Base-by-base conservation (phyloP, 306 rosid genomes). In the Abrus precatorius region DNA sequence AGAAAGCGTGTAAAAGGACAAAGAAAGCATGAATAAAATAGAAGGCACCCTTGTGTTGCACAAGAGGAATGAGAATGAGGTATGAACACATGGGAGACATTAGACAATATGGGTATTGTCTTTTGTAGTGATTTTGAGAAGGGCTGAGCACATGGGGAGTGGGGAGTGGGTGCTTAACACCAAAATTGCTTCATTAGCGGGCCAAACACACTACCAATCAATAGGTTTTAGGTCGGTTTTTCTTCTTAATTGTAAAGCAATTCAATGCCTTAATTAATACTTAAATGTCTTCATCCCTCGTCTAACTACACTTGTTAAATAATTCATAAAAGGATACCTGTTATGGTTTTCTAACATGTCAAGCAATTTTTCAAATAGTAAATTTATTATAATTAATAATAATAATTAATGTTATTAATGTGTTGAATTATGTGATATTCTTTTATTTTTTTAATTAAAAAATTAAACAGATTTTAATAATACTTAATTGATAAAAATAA, bases 181-280 rank as follows among this genome's bases (percentile, higher is more conserved):
- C 90, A 86, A 88, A 20, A 87, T 87, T 88, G 89, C 97, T 86
- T 91, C 50, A 91, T 90, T 86, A 73, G 49, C 84, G 96, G 99
- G 82, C 87, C 92, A 61, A 73, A 77, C 56, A n/a, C 61, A 7
- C 75, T 71, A 7, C 4, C 33, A 60, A 80, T 75, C 59, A 53
- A 82, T 57, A 2, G 30, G 47, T 33, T 72, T 62, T 66, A 27
- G 74, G 80, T 69, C 78, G 77, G 84, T 54, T 75, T 77, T 72
- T 84, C 84, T 67, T 85, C 82, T 40, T 38, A 32, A 14, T 32
- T 81, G 5, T 65, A 67, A 33, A 32, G 9, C 59, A 44, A 28
- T n/a, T 20, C n/a, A 47, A 13, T 60, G 4, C 13, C 59, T 50
- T 70, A 7, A 49, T 60, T 68, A 67, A 57, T 33, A 5, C 48